phyloP scores from a whole-genome alignment of 345 rosid species.

The Laguncularia racemosa region DNA sequence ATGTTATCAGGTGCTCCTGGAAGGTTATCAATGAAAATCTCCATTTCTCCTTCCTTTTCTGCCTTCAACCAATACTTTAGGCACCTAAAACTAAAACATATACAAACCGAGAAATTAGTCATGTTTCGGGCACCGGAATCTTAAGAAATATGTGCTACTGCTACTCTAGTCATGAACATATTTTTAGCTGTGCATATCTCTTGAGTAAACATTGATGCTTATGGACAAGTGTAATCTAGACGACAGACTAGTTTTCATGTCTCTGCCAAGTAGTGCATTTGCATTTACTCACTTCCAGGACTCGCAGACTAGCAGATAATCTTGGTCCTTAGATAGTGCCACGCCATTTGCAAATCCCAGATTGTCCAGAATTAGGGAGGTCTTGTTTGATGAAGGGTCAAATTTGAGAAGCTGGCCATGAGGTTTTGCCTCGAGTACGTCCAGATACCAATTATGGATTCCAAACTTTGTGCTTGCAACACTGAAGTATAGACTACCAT shows the following conservation, averaged over 20 bases:
- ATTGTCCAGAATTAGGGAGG: constrained; percentile 27
- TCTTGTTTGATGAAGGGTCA: constrained; percentile 28
- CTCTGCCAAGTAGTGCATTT: too few species aligned
- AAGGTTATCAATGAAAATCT: constrained; percentile 36
- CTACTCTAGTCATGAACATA: too few species aligned
- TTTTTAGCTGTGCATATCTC: too few species aligned
- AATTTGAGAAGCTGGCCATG: constrained; percentile 46
- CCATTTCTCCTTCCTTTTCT: constrained; percentile 22
- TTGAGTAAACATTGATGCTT: too few species aligned
- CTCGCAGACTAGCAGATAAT: constrained; percentile 39
- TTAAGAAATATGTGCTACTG: too few species aligned
- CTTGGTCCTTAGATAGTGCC: constrained; percentile 34
- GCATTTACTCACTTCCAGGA: constrained; percentile 29
- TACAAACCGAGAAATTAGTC: too few species aligned
- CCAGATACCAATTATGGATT: constrained; percentile 27
- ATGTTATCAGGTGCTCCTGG: constrained; percentile 51
- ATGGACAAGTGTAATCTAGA: too few species aligned
- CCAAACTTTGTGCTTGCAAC: constrained; percentile 42
- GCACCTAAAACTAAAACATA: constrained; percentile 31
- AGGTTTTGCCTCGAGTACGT: constrained; percentile 46
- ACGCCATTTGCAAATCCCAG: constrained; percentile 43
- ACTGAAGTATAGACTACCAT: constrained; percentile 45
- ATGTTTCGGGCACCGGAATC: too few species aligned
- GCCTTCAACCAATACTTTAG: constrained; percentile 42
- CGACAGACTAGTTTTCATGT: not conserved